Conservation (phyloP, 2,329 filamentous ascomycete species). For the Paecilomyces niveus region DNA sequence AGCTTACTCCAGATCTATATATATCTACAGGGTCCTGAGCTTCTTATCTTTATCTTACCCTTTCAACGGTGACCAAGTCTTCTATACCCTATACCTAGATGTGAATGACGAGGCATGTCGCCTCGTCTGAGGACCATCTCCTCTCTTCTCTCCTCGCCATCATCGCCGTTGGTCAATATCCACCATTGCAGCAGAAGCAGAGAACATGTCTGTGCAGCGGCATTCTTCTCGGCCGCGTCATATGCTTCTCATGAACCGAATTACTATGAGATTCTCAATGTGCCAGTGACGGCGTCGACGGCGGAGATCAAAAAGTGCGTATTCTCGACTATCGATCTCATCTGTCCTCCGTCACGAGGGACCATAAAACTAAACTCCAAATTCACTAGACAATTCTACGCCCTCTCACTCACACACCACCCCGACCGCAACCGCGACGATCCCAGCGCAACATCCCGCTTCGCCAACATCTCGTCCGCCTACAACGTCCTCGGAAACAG, state of each 20-base stretch:
- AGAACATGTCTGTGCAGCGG: background rate
- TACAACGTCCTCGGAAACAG: conserved; percentile 69
- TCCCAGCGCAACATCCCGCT: conserved; percentile 64
- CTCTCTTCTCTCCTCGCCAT: conserved; percentile 3
- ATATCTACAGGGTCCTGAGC: background rate
- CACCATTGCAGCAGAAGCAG: background rate
- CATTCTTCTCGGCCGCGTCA: conserved; percentile 7
- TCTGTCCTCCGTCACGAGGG: background rate
- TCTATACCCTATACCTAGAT: background rate
- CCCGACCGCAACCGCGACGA: conserved; percentile 82
- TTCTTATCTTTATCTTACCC: background rate
- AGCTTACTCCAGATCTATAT: background rate
- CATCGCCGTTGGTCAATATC: background rate
- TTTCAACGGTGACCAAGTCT: background rate
- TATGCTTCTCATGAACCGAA: conserved; percentile 38
- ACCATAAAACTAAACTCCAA: background rate
- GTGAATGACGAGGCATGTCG: conserved; percentile 9
- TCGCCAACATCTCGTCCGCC: conserved; percentile 76
- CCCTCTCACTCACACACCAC: conserved; percentile 84
- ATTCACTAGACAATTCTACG: conserved; percentile 62
- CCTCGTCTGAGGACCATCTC: conserved; percentile 9
- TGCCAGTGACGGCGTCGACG: conserved; percentile 62
- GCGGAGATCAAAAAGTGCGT: conserved; percentile 76
- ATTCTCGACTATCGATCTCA: background rate
- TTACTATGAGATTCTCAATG: conserved; percentile 75